Base-by-base conservation (phyloP, 192 early-diverging fungal species). In the Funneliformis geosporum region DNA sequence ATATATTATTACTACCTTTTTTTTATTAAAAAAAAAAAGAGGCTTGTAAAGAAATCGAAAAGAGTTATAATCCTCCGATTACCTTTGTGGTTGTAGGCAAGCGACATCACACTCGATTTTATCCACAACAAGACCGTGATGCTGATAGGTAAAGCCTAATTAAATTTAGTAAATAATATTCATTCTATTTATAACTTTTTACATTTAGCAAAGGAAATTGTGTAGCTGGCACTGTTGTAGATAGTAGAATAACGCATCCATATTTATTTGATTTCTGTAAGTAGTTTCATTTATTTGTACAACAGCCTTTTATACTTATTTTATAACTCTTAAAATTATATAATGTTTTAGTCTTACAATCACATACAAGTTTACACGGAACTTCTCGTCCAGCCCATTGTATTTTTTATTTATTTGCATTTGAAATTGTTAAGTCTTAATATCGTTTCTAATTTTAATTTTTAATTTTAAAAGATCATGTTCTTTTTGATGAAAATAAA, bases 361-460 rank as follows among this genome's bases (percentile, higher is more conserved):
- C 95, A 12, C 98, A 99, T 77, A 89, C 94, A 2, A 97, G 96
- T 74, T 88, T 98, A 38, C 97, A 98, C 81, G 97, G 98, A 39
- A 97, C 96, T 0, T 96, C 95, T 25, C 92, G 95, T 33, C 95
- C 96, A 1, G 93, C 93, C 0, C 93, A 95, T 81, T 99, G 61
- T 61, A 76, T 65, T 5, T 47, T 33, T 46, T 44, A 12, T 6
- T 47, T 47, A 27, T 27, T 21, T 46, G 28, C 11, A 21, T 18
- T 10, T 28, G 16, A 14, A 27, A 46, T 72, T 71, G 12, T 27
- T 71, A 23, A 70, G n/a, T 0, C 9, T 12, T 39, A 39, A 5
- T 39, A 67, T 39, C 12, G 39, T 5, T n/a, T n/a, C 23, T 71
- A 71, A 14, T 5, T 21, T 6, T 47, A 1, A 21, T 38, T 46